Conservation (phyloP, 148 eudicot species). For the Agrostemma githago region DNA sequence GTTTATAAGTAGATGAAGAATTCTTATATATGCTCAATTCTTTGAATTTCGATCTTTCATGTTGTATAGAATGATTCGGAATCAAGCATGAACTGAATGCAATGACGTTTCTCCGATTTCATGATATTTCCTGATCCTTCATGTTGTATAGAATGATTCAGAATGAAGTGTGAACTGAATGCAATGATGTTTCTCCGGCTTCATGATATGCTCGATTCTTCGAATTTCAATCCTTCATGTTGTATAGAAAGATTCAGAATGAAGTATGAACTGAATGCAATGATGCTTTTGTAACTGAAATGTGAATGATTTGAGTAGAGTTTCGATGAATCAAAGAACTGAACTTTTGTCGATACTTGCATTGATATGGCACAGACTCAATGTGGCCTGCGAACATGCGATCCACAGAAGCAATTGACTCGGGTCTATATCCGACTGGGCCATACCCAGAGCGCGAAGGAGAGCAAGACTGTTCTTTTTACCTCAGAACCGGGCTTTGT, state of each 20-base stretch:
- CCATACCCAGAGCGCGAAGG: conserved; percentile 91
- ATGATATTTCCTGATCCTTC: neutral
- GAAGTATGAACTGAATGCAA: neutral
- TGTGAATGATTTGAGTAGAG: neutral
- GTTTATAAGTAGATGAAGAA: neutral
- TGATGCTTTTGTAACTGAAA: neutral
- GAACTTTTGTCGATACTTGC: neutral
- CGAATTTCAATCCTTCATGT: neutral
- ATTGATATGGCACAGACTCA: conserved; percentile 47
- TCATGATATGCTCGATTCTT: neutral
- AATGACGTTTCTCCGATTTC: too few relatives aligned
- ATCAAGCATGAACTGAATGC: too few relatives aligned
- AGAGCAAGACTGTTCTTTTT: conserved; percentile 92
- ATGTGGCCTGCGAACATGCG: conserved; percentile 72
- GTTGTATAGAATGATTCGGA: neutral
- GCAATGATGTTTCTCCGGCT: too few relatives aligned
- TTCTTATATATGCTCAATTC: neutral
- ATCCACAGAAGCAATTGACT: conserved; percentile 60
- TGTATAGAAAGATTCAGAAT: neutral
- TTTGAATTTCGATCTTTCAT: neutral
- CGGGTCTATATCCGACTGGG: conserved; percentile 69
- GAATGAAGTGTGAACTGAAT: neutral
- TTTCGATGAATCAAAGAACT: neutral
- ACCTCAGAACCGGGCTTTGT: conserved; percentile 92
- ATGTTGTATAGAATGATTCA: neutral